A percentile compares a stretch with the other conserved stretches of the same genome.
Evolutionary conservation across 192 early-diverging fungal species (phyloP).

Genomic region (Coemansia nantahalensis): DNA sequence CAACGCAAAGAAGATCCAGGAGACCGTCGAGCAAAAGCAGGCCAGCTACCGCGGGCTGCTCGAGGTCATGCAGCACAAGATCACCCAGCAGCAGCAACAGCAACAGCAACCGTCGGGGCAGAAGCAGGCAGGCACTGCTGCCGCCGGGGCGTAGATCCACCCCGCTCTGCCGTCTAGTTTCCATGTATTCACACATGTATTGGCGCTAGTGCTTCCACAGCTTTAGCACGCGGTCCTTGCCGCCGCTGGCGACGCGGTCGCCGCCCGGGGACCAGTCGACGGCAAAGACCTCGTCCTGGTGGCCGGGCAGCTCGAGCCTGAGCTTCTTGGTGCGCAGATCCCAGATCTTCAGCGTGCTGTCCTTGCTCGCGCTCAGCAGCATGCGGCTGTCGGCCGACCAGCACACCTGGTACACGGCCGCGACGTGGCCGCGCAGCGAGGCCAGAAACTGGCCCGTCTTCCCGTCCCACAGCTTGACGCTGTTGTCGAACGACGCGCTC

Average conservation of each 20-base stretch:
- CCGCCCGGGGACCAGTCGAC: conserved; percentile 96
- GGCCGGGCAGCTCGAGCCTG: conserved; percentile 93
- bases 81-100: conserved; percentile 40
- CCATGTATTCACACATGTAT: background rate
- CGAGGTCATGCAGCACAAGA: conserved; percentile 50
- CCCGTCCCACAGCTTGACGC: conserved; percentile 97
- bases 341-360: conserved; percentile 93
- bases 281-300: conserved; percentile 92
- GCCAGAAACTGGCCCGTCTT: conserved; percentile 84
- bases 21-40: conserved; percentile 77
- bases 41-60: conserved; percentile 57
- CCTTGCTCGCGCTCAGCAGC: conserved; percentile 85
- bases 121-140: conserved; percentile 2
- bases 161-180: too few relatives aligned
- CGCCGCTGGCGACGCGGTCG: conserved; percentile 88
- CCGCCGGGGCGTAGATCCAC: background rate
- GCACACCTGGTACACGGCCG: conserved; percentile 93
- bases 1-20: conserved; percentile 78
- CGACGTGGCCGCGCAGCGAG: conserved; percentile 92
- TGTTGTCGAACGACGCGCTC: conserved; percentile 95
- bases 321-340: conserved; percentile 87
- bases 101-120: conserved; percentile 12
- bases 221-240: conserved; percentile 89
- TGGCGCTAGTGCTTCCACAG: conserved; percentile 63
- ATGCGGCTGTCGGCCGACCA: conserved; percentile 94